Evolutionary conservation across 306 rosid species (phyloP).

Genomic region (Quercus agrifolia): DNA sequence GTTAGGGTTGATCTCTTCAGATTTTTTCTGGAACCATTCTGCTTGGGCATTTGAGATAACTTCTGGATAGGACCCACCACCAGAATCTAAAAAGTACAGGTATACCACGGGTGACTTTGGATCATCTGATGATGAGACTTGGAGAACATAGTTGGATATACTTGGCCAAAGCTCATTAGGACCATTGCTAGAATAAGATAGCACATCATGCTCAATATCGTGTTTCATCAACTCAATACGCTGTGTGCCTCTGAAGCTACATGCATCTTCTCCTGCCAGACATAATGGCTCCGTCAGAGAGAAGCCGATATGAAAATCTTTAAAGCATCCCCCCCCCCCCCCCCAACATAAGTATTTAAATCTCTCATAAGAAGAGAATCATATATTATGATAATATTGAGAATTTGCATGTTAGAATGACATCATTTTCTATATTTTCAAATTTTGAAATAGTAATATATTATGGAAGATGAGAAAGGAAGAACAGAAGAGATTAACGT

Average conservation of each 20-base stretch:
- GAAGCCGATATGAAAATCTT: background rate
- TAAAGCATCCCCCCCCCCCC: background rate
- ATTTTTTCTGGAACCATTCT: constrained; percentile 59
- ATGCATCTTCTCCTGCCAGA: constrained; percentile 45
- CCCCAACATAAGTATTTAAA: too few species aligned
- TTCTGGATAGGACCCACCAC: constrained; percentile 87
- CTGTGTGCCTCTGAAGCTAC: constrained; percentile 68
- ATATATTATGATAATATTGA: too few species aligned
- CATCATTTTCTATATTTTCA: background rate
- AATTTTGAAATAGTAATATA: too few species aligned
- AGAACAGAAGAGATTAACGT: too few species aligned
- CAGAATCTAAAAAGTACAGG: constrained; percentile 84
- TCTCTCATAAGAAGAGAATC: too few species aligned
- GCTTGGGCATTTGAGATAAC: constrained; percentile 64
- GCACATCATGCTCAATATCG: constrained; percentile 38
- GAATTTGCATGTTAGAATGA: background rate
- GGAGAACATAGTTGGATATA: constrained; percentile 70
- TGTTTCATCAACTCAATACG: constrained; percentile 57
- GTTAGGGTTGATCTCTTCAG: constrained; percentile 54
- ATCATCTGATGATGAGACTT: constrained; percentile 43
- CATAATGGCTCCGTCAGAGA: background rate
- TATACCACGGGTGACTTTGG: constrained; percentile 49
- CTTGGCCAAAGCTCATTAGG: constrained; percentile 82
- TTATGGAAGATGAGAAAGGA: too few species aligned
- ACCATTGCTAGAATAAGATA: constrained; percentile 58